Conservation (phyloP, 495 filamentous ascomycete species). For the Aspergillus ostianus region DNA sequence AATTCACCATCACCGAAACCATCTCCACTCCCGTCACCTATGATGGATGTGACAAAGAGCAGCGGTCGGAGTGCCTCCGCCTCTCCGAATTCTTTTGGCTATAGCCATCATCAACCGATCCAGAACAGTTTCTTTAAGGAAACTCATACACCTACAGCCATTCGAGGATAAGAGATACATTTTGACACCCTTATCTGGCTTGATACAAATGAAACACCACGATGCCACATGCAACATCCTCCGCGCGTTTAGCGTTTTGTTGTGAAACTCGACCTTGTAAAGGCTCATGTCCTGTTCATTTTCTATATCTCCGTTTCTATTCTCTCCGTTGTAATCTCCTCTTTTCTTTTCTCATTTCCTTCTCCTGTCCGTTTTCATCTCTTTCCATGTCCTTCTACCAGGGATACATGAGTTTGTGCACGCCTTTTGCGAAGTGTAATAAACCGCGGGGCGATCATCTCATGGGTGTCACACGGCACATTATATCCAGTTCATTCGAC, state of each 20-base stretch:
- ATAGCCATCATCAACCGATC: slow-evolving; percentile 40
- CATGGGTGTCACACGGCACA: slow-evolving; percentile 4
- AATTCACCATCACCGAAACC: slow-evolving; percentile 16
- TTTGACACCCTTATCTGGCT: slow-evolving; percentile 2
- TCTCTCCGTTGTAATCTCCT: not conserved
- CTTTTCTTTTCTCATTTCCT: not conserved
- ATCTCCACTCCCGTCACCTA: slow-evolving; percentile 22
- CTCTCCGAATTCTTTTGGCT: slow-evolving; percentile 38
- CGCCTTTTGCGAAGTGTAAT: slow-evolving; percentile 42
- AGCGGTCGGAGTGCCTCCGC: slow-evolving; percentile 30
- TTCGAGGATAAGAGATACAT: slow-evolving; percentile 38
- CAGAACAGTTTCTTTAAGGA: slow-evolving; percentile 44
- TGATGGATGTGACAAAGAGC: slow-evolving; percentile 18
- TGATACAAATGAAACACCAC: not conserved
- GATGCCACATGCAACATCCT: not conserved
- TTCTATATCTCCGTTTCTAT: not conserved
- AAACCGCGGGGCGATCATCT: slow-evolving; percentile 37
- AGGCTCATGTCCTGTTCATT: not conserved
- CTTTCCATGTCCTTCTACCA: slow-evolving; percentile 1
- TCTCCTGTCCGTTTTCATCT: slow-evolving; percentile 1
- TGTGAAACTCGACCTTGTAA: not conserved
- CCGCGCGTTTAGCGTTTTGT: not conserved
- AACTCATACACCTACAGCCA: slow-evolving; percentile 44
- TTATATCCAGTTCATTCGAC: not conserved
- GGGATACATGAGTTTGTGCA: slow-evolving; percentile 5